phyloP scores from a whole-genome alignment of 140 eudicot genomes.

The Oenanthe javanica region DNA sequence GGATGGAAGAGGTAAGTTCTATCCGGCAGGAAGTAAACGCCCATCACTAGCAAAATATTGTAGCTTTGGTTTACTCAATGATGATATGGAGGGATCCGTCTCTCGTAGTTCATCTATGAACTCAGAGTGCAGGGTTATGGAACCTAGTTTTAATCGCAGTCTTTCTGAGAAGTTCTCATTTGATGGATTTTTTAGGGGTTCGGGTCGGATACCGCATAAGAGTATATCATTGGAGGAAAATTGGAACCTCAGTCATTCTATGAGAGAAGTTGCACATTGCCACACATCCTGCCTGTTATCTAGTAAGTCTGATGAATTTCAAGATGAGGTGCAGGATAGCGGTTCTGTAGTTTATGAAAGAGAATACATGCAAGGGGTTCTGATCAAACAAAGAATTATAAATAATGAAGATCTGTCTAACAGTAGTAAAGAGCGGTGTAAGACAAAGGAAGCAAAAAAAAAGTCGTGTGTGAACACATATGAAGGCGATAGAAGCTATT shows the following conservation, averaged over 20 bases:
- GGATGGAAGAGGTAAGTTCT: constrained; percentile 87
- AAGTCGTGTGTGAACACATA: constrained; percentile 51
- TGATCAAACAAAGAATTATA: constrained; percentile 62
- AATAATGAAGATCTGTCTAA: constrained; percentile 24
- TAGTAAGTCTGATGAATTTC: constrained; percentile 36
- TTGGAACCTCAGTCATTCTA: constrained; percentile 31
- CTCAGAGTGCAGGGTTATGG: constrained; percentile 24
- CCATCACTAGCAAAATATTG: constrained; percentile 32
- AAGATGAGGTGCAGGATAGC: constrained; percentile 38
- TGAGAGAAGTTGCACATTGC: constrained; percentile 34
- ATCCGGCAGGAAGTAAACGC: constrained; percentile 65
- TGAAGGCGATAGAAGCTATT: constrained; percentile 75
- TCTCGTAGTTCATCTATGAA: constrained; percentile 36
- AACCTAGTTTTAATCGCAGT: constrained; percentile 3
- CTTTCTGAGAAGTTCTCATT: constrained; percentile 7
- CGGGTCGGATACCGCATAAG: constrained; percentile 52
- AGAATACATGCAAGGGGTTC: constrained; percentile 93
- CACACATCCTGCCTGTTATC: constrained; percentile 31
- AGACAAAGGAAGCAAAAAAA: constrained; percentile 42
- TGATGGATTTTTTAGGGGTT: constrained; percentile 36
- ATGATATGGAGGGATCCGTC: constrained; percentile 28
- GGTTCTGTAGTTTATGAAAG: constrained; percentile 59
- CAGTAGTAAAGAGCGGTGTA: constrained; percentile 42
- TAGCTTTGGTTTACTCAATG: constrained; percentile 28
- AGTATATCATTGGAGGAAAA: constrained; percentile 38